Percentiles rank a stretch among this genome's conserved stretches.
These are phyloP conservation scores for Trichoderma breve DNA, from an alignment of 2,329 filamentous ascomycete genomes.

Conservation along the genomic window DNA sequence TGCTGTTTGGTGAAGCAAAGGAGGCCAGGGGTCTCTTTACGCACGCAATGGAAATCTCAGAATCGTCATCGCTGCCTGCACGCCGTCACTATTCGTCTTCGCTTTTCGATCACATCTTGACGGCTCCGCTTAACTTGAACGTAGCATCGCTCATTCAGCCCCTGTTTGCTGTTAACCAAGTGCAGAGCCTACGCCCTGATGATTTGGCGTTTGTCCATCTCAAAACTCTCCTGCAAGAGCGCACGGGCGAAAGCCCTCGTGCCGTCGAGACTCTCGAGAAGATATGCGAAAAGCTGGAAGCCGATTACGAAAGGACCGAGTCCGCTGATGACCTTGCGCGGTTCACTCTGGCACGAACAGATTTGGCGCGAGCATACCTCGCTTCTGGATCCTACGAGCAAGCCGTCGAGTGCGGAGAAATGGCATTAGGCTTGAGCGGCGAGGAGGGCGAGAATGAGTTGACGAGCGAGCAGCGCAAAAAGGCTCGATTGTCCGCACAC, in stretches of 20 bases:
- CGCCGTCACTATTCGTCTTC: slow-evolving; percentile 78
- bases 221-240: slow-evolving; percentile 75
- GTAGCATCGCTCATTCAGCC: slow-evolving; percentile 74
- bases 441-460: slow-evolving; percentile 69
- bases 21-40: slow-evolving; percentile 86
- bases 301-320: slow-evolving; percentile 81
- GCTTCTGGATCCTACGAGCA: slow-evolving; percentile 62
- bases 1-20: slow-evolving; percentile 68
- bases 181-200: slow-evolving; percentile 67
- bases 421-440: slow-evolving; percentile 72
- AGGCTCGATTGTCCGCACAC: slow-evolving; percentile 77
- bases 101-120: slow-evolving; percentile 76
- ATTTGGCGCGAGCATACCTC: slow-evolving; percentile 81
- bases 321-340: slow-evolving; percentile 68
- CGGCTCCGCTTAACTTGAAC: slow-evolving; percentile 49
- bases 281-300: slow-evolving; percentile 70
- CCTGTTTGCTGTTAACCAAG: slow-evolving; percentile 82
- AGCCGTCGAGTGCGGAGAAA: slow-evolving; percentile 77
- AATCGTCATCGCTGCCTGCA: slow-evolving; percentile 68
- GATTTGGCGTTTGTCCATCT: slow-evolving; percentile 76
- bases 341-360: slow-evolving; percentile 81
- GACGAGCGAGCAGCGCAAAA: slow-evolving; percentile 61
- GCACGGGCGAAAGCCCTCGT: slow-evolving; percentile 64
- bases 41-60: slow-evolving; percentile 90
- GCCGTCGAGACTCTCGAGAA: slow-evolving; percentile 63